Base-by-base conservation (phyloP, 2,329 filamentous ascomycete species). In the Scytalidium sp. region DNA sequence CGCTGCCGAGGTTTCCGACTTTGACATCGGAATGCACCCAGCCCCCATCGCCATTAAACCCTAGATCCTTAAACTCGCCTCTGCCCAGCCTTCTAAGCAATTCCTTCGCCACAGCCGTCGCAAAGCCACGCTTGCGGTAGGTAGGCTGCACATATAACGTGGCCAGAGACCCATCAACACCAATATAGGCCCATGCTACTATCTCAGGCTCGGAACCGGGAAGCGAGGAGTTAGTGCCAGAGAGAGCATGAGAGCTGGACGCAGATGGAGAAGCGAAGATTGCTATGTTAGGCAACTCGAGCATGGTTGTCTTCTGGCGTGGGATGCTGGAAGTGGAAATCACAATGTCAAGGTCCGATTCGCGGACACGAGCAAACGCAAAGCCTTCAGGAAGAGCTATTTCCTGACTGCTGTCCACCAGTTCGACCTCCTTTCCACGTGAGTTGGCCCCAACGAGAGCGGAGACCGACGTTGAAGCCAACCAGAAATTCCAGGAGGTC, bases 21-120 rank as follows among this genome's bases (percentile, higher is more conserved):
- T 60, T 52, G 3, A 65, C 61, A 56, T 65, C 61, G 2, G 60
- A 48, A 57, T 64, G 61, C 4, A 59, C 52, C 54, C 59, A 66
- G 9, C 57, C 62, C 48, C 58, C 62, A 27, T 50, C 50, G 3
- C 60, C 63, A 42, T 50, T 49, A 47, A 53, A 60, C 1, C 60
- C 62, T 44, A 64, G 10, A 48, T 61, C 60, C 10, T 20, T 19
- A 47, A 57, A 66, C 6, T 53, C 58, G 1, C 60, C 62, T 2
- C 41, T 44, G 5, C 43, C 51, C 2, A 63, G 36, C 11, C 53
- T 47, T 11, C 32, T 22, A 17, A 64, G 8, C 1, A 64, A 32
- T n/a, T 59, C 53, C 2, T 42, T 47, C 0, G 58, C 60, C 3
- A 65, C 56, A 19, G 53, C 48, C 2, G 48, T 63, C 3, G 62